Evolutionary conservation across 2,329 filamentous ascomycete species (phyloP), one percentile per base, ranked within the genome.

Genomic region (Fusarium odoratissimum): DNA sequence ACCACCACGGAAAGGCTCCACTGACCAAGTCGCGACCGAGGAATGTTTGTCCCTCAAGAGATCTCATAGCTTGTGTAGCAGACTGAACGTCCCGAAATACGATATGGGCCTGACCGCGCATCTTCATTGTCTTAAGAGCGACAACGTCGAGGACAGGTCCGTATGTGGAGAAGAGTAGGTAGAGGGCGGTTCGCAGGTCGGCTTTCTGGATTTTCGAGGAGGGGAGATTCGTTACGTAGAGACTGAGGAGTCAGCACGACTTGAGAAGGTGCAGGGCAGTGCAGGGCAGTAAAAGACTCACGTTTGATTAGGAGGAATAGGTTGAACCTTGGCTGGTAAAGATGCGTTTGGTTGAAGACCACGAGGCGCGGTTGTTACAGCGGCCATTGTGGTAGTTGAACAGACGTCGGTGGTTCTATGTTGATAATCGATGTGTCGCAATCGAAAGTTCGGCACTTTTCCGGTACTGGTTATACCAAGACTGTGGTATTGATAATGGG

Each of bases 81-180:
- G 94, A 91, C 75, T 97, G 93, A 38, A 95, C 87, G 80, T 99
- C 95, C 65, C 93, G 90, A 81, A 95, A 98, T 19, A 96, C 93
- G 68, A 99, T 86, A 79, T 98, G 96, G 69, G 96, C 96, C 83
- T 99, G 96, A 6, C 96, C 96, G 55, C 96, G 92, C 95, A 98
- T 98, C 84, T 94, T 94, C 81, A 88, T 87, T 3, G 94, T 97
- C 84, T 95, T 97, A 76, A 98, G 86, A 35, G 94, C 93, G 54
- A 98, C 93, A 25, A 99, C 90, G 80, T 99, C 96, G 65, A 99
- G 89, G 21, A 99, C 93, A 1, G 94, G 91, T 44, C 96, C 96
- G 80, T 97, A 97, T 19, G 95, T 97, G 16, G 95, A 94, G 82
- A 98, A 98, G 17, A 98, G 89, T 82, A 95, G 93, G 84, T 99